Base-by-base conservation (phyloP, 1,139 yeast genomes). In the Suhomyces choctaworum region DNA sequence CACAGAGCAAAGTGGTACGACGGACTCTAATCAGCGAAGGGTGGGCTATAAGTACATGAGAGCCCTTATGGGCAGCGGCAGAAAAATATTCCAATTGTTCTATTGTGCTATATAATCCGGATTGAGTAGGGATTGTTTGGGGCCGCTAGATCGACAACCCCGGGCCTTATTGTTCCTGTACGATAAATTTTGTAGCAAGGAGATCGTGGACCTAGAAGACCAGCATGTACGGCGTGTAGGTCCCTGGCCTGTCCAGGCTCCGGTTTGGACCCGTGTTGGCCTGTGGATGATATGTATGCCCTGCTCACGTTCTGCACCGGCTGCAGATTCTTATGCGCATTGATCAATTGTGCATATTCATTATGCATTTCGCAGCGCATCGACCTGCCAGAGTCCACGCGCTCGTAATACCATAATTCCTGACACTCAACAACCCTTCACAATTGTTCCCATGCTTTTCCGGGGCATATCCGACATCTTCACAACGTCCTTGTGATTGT, bases 51-150 rank as follows among this genome's bases (percentile, higher is more conserved):
- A 32, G 31, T 27, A 32, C 24, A 23, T 16, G 12, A 20, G 12
- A 16, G 7, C 32, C 16, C 20, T 17, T 8, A 7, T 8, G 8
- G 8, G 8, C 6, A 17, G 24, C 16, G 21, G 13, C 27, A 22
- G 25, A 26, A 27, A 33, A 33, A 23, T 25, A 22, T 25, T 19
- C 30, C 5, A 13, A 16, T 27, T 32, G 27, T 23, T 32, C 30
- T 27, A 33, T 30, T 32, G 40, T 32, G 7, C 17, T 16, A 33
- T 27, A 29, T 33, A 37, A 33, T 31, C 40, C 37, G 24, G 34
- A 17, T 37, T 33, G 30, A 37, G 37, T 16, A 37, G 29, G 13
- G 31, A 29, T 27, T 33, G 36, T 32, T 30, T 16, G 13, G 12
- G 5, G 13, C n/a, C 15, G 15, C 12, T 17, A 14, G 19, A 22